Conservation (phyloP, 2,329 filamentous ascomycete genomes). For the Fusarium irregulare region DNA sequence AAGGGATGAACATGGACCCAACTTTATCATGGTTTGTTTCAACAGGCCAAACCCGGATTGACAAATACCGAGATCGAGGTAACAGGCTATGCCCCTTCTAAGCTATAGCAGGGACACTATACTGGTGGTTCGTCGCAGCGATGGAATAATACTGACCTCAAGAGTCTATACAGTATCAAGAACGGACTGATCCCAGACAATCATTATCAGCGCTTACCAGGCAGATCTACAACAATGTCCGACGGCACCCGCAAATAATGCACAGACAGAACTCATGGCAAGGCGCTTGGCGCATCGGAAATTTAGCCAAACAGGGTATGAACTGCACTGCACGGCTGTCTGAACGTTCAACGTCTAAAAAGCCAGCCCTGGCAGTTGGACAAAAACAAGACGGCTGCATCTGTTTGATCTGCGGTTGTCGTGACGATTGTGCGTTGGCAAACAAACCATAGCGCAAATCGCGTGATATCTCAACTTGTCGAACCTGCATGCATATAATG, state of each 20-base stretch:
- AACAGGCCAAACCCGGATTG: slow-evolving; percentile 10
- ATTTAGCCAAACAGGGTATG: slow-evolving; percentile 32
- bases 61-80: slow-evolving; percentile 1
- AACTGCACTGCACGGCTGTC: slow-evolving; percentile 21
- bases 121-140: slow-evolving; percentile 5
- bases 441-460: slow-evolving; percentile 16
- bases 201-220: slow-evolving; percentile 14
- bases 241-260: slow-evolving; percentile 35
- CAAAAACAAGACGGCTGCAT: slow-evolving; percentile 10
- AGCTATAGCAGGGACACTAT: slow-evolving; percentile 7
- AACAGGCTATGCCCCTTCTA: slow-evolving; percentile 11
- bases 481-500: slow-evolving; percentile 19
- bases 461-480: slow-evolving; percentile 15
- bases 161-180: slow-evolving; percentile 6
- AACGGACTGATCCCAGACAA: neutral
- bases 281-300: slow-evolving; percentile 38
- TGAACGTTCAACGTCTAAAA: slow-evolving; percentile 19
- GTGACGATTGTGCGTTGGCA: slow-evolving; percentile 34
- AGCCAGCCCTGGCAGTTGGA: slow-evolving; percentile 6
- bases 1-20: slow-evolving; percentile 16
- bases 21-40: slow-evolving; percentile 22
- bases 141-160: neutral
- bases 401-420: slow-evolving; percentile 36
- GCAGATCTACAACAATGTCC: slow-evolving; percentile 38
- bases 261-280: slow-evolving; percentile 31